These are phyloP conservation scores for Cylindrotheca fusiformis DNA, from an alignment of 108 stramenopile species.

Conservation along the genomic window DNA sequence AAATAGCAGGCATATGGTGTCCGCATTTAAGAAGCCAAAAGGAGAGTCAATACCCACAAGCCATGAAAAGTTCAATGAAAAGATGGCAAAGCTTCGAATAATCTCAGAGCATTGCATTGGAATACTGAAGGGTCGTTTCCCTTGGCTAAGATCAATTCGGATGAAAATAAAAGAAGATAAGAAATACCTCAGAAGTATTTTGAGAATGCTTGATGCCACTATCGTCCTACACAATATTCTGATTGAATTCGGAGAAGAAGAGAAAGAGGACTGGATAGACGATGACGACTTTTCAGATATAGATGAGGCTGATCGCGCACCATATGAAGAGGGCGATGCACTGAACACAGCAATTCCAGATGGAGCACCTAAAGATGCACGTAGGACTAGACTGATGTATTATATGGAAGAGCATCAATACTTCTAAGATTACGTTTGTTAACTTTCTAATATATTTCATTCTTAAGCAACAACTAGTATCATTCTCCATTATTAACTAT, in stretches of 20 bases:
- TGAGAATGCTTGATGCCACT: background rate
- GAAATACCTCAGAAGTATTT: background rate
- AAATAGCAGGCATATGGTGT: background rate
- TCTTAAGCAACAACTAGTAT: no score
- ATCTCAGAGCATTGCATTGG: constrained; percentile 22
- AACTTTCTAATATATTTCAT: no score
- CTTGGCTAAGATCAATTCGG: constrained; percentile 9
- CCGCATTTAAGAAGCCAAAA: constrained; percentile 3
- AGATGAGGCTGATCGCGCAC: no score
- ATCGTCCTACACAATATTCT: constrained; percentile 13
- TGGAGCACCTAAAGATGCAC: no score
- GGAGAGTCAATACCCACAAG: background rate
- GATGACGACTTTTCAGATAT: no score
- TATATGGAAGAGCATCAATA: no score
- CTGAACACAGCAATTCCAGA: no score
- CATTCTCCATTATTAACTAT: no score
- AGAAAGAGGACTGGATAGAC: background rate
- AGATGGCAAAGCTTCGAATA: constrained; percentile 7
- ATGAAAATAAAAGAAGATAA: constrained; percentile 7
- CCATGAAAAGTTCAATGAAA: constrained; percentile 21
- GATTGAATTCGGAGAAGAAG: background rate
- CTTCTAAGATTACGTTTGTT: no score
- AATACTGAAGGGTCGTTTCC: constrained; percentile 23
- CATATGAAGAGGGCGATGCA: no score
- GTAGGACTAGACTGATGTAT: no score